Base-by-base conservation (phyloP, 1,139 yeast species). In the Lodderomyces beijingensis region DNA sequence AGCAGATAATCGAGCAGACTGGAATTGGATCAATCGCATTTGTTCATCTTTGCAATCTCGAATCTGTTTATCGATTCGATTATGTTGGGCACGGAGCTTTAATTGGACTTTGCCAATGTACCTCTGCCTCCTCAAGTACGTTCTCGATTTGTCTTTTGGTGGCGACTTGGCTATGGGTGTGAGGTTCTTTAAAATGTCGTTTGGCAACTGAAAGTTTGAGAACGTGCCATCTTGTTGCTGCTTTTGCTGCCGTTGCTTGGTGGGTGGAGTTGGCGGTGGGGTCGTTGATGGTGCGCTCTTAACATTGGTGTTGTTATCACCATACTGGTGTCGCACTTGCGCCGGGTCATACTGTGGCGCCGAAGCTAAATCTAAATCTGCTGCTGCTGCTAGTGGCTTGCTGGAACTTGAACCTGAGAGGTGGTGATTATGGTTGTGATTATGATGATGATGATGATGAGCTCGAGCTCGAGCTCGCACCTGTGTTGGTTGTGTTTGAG, bases 101-200 rank as follows among this genome's bases (percentile, higher is more conserved):
- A 29, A 14, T 19, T 32, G 33, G 4, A 35, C 29, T 17, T 27
- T 33, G 12, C 33, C 30, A 9, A 39, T 11, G 15, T 27, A 12
- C 5, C 35, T 35, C 13, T 36, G 35, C 22, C 30, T 32, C 2
- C 37, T 32, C 16, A 22, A 13, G 18, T 21, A 23, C 16, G 30
- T 31, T 6, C 13, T 28, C 13, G 33, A n/a, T 20, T 35, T 37
- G 17, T 37, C 37, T 11, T 26, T 28, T 1, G 37, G 35, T 2
- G 35, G 33, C 3, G 38, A 31, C 8, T 33, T 37, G 24, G 39
- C 42, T 11, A 45, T 31, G 1, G 55, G 54, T 5, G 56, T 52
- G 12, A 50, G 30, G 28, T 50, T 51, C 32, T 41, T 43, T 10
- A 49, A 30, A 4, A 51, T 44, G 27, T 43, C 45, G 16, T 32